Conservation (phyloP, 495 filamentous ascomycete species). For the Penicillium parvum region DNA sequence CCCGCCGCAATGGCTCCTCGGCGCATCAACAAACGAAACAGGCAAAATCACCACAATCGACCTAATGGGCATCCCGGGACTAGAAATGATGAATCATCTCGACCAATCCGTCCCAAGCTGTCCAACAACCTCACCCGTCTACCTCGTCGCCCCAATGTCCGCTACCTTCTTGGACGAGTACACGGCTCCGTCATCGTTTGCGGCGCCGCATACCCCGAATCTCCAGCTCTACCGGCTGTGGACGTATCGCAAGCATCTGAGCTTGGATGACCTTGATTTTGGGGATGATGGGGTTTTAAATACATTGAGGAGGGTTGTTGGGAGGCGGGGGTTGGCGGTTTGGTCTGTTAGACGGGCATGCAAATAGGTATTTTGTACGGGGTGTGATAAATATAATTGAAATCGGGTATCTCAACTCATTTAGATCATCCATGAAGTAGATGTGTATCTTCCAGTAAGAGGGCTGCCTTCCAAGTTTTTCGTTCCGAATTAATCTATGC, state of each 20-base stretch:
- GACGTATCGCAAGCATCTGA: slow-evolving; percentile 70
- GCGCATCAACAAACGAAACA: slow-evolving; percentile 56
- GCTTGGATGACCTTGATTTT: slow-evolving; percentile 91
- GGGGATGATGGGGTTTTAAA: slow-evolving; percentile 72
- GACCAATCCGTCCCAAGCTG: slow-evolving; percentile 53
- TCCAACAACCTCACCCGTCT: slow-evolving; percentile 30
- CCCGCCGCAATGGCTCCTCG: slow-evolving; percentile 87
- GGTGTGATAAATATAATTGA: no score
- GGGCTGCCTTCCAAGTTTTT: no score
- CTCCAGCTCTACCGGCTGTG: slow-evolving; percentile 60
- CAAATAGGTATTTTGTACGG: slow-evolving; percentile 5
- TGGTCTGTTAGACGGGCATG: slow-evolving; percentile 58
- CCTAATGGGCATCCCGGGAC: slow-evolving; percentile 73
- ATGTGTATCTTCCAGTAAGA: no score
- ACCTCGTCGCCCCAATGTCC: slow-evolving; percentile 66
- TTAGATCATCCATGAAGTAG: no score
- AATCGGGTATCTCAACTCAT: no score
- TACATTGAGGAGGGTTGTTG: slow-evolving; percentile 72
- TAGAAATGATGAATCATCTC: slow-evolving; percentile 56
- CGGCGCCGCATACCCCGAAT: slow-evolving; percentile 8
- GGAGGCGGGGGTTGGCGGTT: slow-evolving; percentile 71
- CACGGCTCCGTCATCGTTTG: slow-evolving; percentile 23
- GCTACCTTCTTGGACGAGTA: slow-evolving; percentile 67
- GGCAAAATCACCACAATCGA: slow-evolving; percentile 62
- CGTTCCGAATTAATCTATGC: no score